Evolutionary conservation across 768 basidiomycete genomes (phyloP), one percentile per base, ranked within the genome.

Genomic region (Kwoniella dendrophila): DNA sequence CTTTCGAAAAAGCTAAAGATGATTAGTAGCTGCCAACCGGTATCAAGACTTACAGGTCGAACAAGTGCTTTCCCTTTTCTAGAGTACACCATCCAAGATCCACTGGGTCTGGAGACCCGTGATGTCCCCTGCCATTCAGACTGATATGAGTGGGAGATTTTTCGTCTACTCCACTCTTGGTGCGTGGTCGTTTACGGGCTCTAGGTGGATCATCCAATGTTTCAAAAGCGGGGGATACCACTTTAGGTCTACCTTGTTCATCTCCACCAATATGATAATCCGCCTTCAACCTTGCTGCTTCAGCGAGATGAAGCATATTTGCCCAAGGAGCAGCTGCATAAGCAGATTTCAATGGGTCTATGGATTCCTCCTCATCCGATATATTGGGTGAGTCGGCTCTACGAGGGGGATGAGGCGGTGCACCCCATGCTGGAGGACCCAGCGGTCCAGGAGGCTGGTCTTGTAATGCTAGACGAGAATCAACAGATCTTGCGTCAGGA

Each of bases 231-330:
- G 56, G 34, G 5, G 56, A 36, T 12, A 58, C 32, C 30, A 47
- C 33, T 20, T 58, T 58, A 1, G 33, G 47, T 16, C 56, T 26
- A 5, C 29, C 27, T 8, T 48, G 45, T 30, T 57, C 62, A 30
- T 68, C 66, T 54, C 45, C 50, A 11, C 30, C 61, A 4, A 66
- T 38, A 30, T 71, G 70, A 29, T 63, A 67, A 44, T 75, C 73
- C 14, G 64, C 59, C 36, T 71, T 68, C n/a, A 75, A 47, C 33
- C 73, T 56, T 1, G 73, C 73, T 2, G 71, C 73, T 51, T 75
- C 73, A 12, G 71, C 73, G 6, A 75, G 64, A 20, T 67, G 70
- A 12, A 71, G 47, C 73, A 75, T 75, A 36, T 68, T 72, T 32
- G 66, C 61, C 69, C 68, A 72, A 4, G 73, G 71, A 1, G 64